Percentiles rank a stretch among this genome's conserved stretches.
phyloP scores from a whole-genome alignment of 176 grass and related monocot genomes.

The Cocos nucifera region DNA sequence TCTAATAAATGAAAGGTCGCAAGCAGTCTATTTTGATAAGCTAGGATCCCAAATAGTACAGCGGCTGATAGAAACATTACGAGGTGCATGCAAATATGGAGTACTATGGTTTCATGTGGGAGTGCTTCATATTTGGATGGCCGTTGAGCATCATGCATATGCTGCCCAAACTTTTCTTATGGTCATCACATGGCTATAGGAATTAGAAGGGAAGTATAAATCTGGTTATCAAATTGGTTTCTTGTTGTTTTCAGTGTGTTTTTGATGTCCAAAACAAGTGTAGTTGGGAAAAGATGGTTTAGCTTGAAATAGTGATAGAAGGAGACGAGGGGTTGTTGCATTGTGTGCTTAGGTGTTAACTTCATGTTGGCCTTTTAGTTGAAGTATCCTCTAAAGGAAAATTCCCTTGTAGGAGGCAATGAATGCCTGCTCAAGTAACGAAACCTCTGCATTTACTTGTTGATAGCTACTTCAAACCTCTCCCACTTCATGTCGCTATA shows the following conservation, averaged over 20 bases:
- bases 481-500: background rate
- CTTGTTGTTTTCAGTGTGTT: slow-evolving; percentile 15
- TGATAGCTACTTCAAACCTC: slow-evolving; percentile 9
- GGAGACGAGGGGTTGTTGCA: too few relatives aligned
- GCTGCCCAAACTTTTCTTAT: background rate
- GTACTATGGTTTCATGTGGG: background rate
- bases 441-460: background rate
- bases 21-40: too few relatives aligned
- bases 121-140: background rate
- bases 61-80: too few relatives aligned
- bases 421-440: background rate
- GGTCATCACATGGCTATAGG: background rate
- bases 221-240: slow-evolving; percentile 2
- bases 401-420: background rate
- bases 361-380: background rate
- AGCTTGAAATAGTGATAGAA: too few relatives aligned
- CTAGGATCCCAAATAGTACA: too few relatives aligned
- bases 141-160: slow-evolving; percentile 7
- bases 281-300: too few relatives aligned
- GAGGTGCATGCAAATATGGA: too few relatives aligned
- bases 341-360: background rate
- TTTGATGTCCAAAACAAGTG: too few relatives aligned
- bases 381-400: background rate
- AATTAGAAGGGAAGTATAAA: background rate
- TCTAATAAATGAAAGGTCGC: too few relatives aligned